Base-by-base conservation (phyloP, 805 yeast genomes). In the Candida pseudofarinosa region DNA sequence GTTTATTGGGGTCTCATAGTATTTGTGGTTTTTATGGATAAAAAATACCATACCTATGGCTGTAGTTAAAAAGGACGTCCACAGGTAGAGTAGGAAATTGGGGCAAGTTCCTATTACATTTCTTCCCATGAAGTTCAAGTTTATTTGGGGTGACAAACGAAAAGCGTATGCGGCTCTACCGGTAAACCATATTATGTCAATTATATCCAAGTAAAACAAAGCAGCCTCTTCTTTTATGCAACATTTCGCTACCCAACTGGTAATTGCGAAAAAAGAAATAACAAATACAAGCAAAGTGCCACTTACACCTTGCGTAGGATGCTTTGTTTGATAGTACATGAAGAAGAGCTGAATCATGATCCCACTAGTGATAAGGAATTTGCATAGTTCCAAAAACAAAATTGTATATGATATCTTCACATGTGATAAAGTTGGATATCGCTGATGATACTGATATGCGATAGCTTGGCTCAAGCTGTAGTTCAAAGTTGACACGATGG, bases 181-280 rank as follows among this genome's bases (percentile, higher is more conserved):
- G 1, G 59, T 33, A 0, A 69, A 44, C 79, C 77, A 73, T 3
- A 71, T 8, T 35, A 47, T 63, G 41, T 74, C 74, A 3, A 71
- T 46, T 26, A 68, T 56, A 46, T 77, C 81, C 16, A 76, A 46
- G 19, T 55, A 50, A 39, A 58, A 62, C 1, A 72, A 28, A 6
- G 44, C 40, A 19, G 14, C 42, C 26, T 37, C 32, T 4, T 32
- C 33, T 15, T 15, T 26, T 3, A 17, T 2, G n/a, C 30, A 41
- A 8, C 15, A 34, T 36, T 38, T 32, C 6, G 47, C 35, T 3
- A 37, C 38, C 2, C 37, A n/a, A 2, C 34, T 5, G 14, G 51
- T 34, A 3, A 35, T 19, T 2, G 34, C 19, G 17, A 49, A 4
- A 12, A 48, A 17, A 5, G 42, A 19, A 13, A 39, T 35, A 7